Percentiles rank a stretch among this genome's conserved stretches.
Conservation (phyloP, 352 stramenopile genomes). For the Globisporangium orthogonon region DNA sequence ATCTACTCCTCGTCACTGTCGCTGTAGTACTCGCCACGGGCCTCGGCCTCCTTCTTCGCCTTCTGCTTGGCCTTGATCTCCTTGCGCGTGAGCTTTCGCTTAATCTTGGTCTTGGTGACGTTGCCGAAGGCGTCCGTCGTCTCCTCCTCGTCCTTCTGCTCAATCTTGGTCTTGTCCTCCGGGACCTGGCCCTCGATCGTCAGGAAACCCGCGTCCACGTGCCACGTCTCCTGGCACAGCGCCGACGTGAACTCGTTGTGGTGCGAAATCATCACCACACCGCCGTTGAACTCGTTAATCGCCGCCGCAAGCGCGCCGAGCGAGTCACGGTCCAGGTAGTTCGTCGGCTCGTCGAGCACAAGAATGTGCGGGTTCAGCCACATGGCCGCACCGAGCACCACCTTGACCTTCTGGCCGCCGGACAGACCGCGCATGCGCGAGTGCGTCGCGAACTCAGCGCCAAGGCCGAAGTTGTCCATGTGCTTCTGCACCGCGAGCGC, state of each 20-base stretch:
- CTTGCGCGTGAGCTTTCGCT: constrained; percentile 88
- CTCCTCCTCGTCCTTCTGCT: constrained; percentile 88
- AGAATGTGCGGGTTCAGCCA: constrained; percentile 96
- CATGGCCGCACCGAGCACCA: constrained; percentile 95
- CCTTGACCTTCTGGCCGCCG: constrained; percentile 98
- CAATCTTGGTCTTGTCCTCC: constrained; percentile 89
- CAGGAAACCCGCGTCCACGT: constrained; percentile 87
- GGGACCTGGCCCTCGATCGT: constrained; percentile 75
- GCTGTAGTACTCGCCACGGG: constrained; percentile 76
- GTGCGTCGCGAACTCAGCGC: constrained; percentile 96
- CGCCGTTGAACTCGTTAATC: constrained; percentile 96
- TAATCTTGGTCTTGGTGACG: constrained; percentile 83
- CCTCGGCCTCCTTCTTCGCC: constrained; percentile 85
- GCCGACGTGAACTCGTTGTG: constrained; percentile 96
- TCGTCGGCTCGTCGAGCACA: constrained; percentile 94
- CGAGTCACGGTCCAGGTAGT: constrained; percentile 96
- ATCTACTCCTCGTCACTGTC: constrained; percentile 66
- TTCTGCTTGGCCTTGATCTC: constrained; percentile 86
- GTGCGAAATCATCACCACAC: constrained; percentile 97
- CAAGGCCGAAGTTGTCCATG: constrained; percentile 95
- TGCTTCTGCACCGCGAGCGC: constrained; percentile 96
- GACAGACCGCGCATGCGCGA: constrained; percentile 97
- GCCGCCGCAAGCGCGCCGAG: constrained; percentile 93
- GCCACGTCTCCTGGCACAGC: constrained; percentile 93
- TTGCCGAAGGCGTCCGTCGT: constrained; percentile 79